Base-by-base conservation (phyloP, 306 rosid species). In the Prunus mume region DNA sequence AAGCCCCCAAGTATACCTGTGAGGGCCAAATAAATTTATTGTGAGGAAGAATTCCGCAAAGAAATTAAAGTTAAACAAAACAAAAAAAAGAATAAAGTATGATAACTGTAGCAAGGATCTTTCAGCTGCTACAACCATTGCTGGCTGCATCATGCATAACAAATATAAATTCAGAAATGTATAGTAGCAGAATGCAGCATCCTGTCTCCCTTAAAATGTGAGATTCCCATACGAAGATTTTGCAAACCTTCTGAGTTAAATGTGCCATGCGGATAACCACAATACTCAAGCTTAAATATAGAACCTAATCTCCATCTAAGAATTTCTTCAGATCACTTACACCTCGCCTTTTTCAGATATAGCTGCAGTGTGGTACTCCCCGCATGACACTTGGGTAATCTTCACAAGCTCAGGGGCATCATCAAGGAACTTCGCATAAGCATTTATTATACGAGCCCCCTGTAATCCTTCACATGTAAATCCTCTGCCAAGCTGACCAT, bases 401-500 rank as follows among this genome's bases (percentile, higher is more conserved):
- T 86, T 94, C 86, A 94, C 96, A 67, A 76, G 89, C 82, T 94
- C 98, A 19, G 98, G 98, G 81, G 98, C 79, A 74, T 94, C 98
- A 75, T 94, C 98, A 83, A 94, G 98, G 85, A 88, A 91, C 84
- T 77, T 91, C 22, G 97, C 96, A 79, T 85, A 94, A 79, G 91
- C 87, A 87, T 74, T 90, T 86, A 91, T 89, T 60, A 94, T 62
- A 24, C 82, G 90, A 75, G 96, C 96, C 75, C 91, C 80, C 87
- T 94, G 98, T 68, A 94, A 86, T 66, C 98, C 98, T 81, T 94
- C 98, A 72, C 93, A 90, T 28, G 97, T 94, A 81, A 94, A 69
- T 75, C 98, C 97, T 80, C 95, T 90, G 75, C 98, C 98, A 84
- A 94, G 98, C 80, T 94, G 98, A 92, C 98, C 97, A 57, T 84